Base-by-base conservation (phyloP, 139 green algal species). In the Deuterostichococcus epilithicus region DNA sequence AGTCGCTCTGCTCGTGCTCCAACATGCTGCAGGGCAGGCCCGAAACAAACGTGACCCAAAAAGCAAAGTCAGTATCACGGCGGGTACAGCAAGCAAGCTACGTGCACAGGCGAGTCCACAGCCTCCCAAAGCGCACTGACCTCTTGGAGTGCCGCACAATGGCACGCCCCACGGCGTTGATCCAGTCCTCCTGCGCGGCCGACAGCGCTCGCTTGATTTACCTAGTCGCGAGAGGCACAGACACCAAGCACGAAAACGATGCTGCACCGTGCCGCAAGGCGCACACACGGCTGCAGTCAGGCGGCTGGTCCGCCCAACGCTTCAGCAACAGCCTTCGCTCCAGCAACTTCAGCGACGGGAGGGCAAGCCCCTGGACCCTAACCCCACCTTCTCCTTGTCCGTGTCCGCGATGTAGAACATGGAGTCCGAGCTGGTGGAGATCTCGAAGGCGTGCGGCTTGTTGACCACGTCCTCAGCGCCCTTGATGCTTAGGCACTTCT, bases 131-230 rank as follows among this genome's bases (percentile, higher is more conserved):
- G 37, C 68, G 22, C 39, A 2, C 72, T 18, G 45, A 89, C 85
- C 86, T 90, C 38, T 88, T 84, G 0, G 91, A 97, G 78, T 97
- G 91, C 74, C 92, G 89, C 37, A 99, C 96, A 32, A 99, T 99
- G 26, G 96, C 94, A 2, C 91, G 82, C 2, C 96, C 96, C 33
- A 99, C 92, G 22, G 93, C 88, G 79, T 98, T 99, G 75, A 99
- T 99, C 96, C 96, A 99, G 74, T 99, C 95, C 86, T 99, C 96
- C 86, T 98, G 98, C 39, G 98, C n/a, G n/a, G n/a, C n/a, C n/a
- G n/a, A n/a, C n/a, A n/a, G n/a, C 93, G n/a, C n/a, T n/a, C n/a
- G n/a, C n/a, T n/a, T n/a, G n/a, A n/a, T n/a, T n/a, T n/a, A n/a
- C n/a, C n/a, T n/a, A n/a, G n/a, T n/a, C n/a, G n/a, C n/a, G n/a